Conservation (phyloP, 2,329 filamentous ascomycete genomes). For the Dactylellina cionopaga region DNA sequence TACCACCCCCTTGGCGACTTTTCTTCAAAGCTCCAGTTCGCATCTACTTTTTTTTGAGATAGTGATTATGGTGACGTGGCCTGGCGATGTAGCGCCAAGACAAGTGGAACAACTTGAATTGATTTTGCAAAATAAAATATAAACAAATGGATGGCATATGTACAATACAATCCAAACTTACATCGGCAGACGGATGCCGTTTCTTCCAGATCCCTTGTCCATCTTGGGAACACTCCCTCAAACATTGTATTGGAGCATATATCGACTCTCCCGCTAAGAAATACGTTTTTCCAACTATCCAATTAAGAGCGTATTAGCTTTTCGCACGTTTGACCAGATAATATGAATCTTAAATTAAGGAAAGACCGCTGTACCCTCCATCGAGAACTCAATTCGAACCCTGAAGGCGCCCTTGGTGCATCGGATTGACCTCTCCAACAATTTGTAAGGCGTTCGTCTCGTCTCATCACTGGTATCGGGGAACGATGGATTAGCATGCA, state of each 20-base stretch:
- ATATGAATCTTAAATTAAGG: too few relatives aligned
- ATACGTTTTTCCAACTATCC: conserved; percentile 68
- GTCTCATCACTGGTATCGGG: conserved; percentile 69
- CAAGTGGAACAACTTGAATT: not conserved
- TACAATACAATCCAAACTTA: conserved; percentile 20
- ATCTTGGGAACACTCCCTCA: not conserved
- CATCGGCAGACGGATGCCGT: not conserved
- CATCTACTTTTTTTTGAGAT: not conserved
- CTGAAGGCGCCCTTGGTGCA: conserved; percentile 67
- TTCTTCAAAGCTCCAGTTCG: too few relatives aligned
- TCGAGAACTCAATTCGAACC: conserved; percentile 72
- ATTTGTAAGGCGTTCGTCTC: conserved; percentile 71
- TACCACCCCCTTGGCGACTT: too few relatives aligned
- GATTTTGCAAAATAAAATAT: not conserved
- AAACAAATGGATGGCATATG: conserved; percentile 20
- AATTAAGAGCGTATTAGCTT: not conserved
- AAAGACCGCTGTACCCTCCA: conserved; percentile 68
- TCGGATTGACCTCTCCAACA: conserved; percentile 70
- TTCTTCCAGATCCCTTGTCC: not conserved
- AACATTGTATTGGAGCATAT: not conserved
- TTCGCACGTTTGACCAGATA: too few relatives aligned
- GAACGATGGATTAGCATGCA: not conserved
- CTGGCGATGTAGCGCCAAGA: too few relatives aligned
- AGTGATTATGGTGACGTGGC: not conserved
- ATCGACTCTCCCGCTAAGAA: conserved; percentile 18